Evolutionary conservation across 768 basidiomycete genomes (phyloP).

Genomic region (button mushroom (Agaricus bisporus)): DNA sequence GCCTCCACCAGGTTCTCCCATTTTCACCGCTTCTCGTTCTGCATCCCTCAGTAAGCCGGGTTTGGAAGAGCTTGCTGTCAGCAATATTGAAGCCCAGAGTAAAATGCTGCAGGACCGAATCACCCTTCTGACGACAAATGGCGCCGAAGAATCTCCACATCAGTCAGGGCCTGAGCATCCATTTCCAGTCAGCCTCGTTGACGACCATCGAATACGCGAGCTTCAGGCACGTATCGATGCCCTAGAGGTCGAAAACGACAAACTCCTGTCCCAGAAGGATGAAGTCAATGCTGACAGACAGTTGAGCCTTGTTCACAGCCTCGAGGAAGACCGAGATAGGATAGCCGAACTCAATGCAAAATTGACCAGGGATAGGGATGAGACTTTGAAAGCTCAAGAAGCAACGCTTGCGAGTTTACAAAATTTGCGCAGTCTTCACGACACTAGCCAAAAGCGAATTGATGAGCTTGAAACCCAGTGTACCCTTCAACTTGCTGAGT

Average conservation of each 20-base stretch:
- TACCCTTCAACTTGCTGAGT: background rate
- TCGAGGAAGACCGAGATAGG: constrained; percentile 1
- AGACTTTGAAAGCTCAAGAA: constrained; percentile 6
- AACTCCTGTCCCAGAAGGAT: constrained; percentile 27
- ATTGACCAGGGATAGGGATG: constrained; percentile 8
- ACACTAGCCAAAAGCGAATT: background rate
- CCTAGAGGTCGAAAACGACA: constrained; percentile 66
- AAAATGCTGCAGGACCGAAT: constrained; percentile 45
- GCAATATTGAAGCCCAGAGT: constrained; percentile 33
- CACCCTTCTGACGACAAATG: constrained; percentile 29
- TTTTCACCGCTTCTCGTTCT: constrained; percentile 6
- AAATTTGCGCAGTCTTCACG: background rate
- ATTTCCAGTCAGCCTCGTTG: constrained; percentile 22
- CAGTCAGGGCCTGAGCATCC: constrained; percentile 38
- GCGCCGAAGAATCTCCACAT: constrained; percentile 16
- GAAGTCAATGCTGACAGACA: constrained; percentile 27
- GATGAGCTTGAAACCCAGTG: constrained; percentile 7
- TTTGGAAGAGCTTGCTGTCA: constrained; percentile 6
- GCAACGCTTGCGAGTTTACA: background rate
- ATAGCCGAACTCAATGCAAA: background rate
- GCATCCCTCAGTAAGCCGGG: constrained; percentile 28
- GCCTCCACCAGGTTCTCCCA: constrained; percentile 74
- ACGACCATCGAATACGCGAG: constrained; percentile 35
- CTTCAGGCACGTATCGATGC: constrained; percentile 49
- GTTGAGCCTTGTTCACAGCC: background rate